Conservation (phyloP, 1,284 basidiomycete species). For the Ceratobasidium sp. region DNA sequence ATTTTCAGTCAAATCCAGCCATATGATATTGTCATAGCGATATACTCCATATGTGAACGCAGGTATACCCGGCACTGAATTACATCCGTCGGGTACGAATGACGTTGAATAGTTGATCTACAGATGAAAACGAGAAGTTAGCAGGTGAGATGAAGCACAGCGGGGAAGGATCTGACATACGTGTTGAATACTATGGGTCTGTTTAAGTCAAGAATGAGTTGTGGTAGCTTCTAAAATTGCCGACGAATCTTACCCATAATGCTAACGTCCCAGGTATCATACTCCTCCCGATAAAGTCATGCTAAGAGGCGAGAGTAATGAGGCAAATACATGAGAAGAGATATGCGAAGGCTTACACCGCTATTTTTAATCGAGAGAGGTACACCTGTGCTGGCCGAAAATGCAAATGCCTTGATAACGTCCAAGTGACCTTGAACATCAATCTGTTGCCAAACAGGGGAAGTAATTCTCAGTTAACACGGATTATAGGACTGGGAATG, state of each 20-base stretch:
- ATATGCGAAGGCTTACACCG: constrained; percentile 52
- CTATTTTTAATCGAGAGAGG: constrained; percentile 67
- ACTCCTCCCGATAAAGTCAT: constrained; percentile 31
- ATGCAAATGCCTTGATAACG: constrained; percentile 61
- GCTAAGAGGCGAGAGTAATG: background rate
- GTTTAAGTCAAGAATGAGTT: background rate
- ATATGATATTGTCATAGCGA: background rate
- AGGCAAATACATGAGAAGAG: background rate
- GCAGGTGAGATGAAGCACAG: background rate
- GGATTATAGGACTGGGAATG: background rate
- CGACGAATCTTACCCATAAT: constrained; percentile 24
- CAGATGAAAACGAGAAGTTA: background rate
- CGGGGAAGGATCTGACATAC: constrained; percentile 23
- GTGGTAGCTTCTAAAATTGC: background rate
- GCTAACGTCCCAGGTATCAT: constrained; percentile 24
- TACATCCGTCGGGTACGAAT: constrained; percentile 44
- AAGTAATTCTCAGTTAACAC: constrained; percentile 1
- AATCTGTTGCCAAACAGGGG: constrained; percentile 57
- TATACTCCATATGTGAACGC: constrained; percentile 39
- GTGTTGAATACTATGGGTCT: constrained; percentile 43
- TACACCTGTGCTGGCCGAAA: constrained; percentile 59
- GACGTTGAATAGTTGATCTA: constrained; percentile 45
- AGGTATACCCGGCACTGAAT: constrained; percentile 25
- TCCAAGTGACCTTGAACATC: constrained; percentile 60
- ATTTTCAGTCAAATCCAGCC: background rate